phyloP scores from a whole-genome alignment of 805 yeast genomes.

The Pichia rugopelliculosa region DNA sequence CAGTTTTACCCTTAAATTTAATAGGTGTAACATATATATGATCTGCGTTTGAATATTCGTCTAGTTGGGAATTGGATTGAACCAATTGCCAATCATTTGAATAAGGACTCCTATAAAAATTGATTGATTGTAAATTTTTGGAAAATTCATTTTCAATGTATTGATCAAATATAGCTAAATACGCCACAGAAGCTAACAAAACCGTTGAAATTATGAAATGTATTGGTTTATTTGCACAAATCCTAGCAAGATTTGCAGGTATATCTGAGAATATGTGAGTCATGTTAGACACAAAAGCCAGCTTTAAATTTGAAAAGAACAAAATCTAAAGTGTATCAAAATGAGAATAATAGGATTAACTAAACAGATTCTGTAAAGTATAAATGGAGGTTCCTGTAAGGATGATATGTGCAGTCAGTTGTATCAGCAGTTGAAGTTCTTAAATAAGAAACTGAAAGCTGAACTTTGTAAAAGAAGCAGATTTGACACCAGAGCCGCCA shows the following conservation, averaged over 20 bases:
- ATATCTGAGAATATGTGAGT: slow-evolving; percentile 17
- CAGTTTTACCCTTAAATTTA: slow-evolving; percentile 36
- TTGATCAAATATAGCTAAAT: slow-evolving; percentile 65
- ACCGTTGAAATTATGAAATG: slow-evolving; percentile 72
- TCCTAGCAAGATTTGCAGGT: slow-evolving; percentile 29
- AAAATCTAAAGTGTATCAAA: background rate
- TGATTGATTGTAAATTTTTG: slow-evolving; percentile 11
- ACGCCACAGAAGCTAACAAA: slow-evolving; percentile 71
- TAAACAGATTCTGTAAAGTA: too few relatives aligned
- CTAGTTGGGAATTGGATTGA: slow-evolving; percentile 30
- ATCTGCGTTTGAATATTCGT: slow-evolving; percentile 34
- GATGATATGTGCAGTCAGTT: too few relatives aligned
- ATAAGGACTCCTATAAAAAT: slow-evolving; percentile 25
- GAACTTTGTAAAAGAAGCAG: too few relatives aligned
- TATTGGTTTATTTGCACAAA: slow-evolving; percentile 76
- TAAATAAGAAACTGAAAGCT: too few relatives aligned
- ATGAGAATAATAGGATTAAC: too few relatives aligned
- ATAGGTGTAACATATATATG: slow-evolving; percentile 49
- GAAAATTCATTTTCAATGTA: slow-evolving; percentile 31
- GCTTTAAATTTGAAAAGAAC: background rate
- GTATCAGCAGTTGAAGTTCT: too few relatives aligned
- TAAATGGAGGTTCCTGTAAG: too few relatives aligned
- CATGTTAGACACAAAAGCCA: slow-evolving; percentile 1
- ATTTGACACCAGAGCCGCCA: too few relatives aligned
- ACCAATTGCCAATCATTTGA: slow-evolving; percentile 43